Base-by-base conservation (phyloP, 225 moss, liverwort and hornwort species). In the Thuidium tamariscinum region DNA sequence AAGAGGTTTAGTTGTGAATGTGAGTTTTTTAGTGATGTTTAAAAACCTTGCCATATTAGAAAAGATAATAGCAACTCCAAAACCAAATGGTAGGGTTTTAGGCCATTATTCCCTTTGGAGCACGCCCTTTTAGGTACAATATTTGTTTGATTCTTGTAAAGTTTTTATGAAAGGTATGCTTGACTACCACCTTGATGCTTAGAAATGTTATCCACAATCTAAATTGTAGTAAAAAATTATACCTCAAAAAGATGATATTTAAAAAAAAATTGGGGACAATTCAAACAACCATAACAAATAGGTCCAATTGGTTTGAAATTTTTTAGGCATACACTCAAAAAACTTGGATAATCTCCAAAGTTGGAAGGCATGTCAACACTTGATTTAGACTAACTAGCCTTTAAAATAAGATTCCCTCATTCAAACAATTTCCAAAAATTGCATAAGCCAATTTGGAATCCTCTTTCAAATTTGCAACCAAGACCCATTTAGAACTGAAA, bases 51-150 rank as follows among this genome's bases (percentile, higher is more conserved):
- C 2, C 13, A 23, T 68, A 23, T 39, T 68, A 22, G 20, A 23
- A 39, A 23, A 6, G 13, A 23, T 39, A 68, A 39, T 39, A 23
- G 21, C 12, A 36, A 36, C 0, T 2, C 14, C 1, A 17, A 26
- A 9, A 27, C 5, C 16, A 42, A 16, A 5, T 27, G 3, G 5
- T 5, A 42, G 10, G 5, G 9, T 71, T 44, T 71, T 71, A 16
- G 16, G 4, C 4, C 4, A 13, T 68, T 39, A 13, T 68, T 13
- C 1, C 4, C 1, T 13, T 39, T 68, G 3, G 1, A 13, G 0
- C 0, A 39, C 0, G 7, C 0, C 25, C 14, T 39, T 25, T 0
- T 0, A 0, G 1, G 25, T 23, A 8, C 4, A 9, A 44, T 44
- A 5, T 71, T 71, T 44, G 16, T 16, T 42, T 0, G 0, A 44